phyloP scores from a whole-genome alignment of 2,329 filamentous ascomycete species.

The Trichophyton verrucosum region DNA sequence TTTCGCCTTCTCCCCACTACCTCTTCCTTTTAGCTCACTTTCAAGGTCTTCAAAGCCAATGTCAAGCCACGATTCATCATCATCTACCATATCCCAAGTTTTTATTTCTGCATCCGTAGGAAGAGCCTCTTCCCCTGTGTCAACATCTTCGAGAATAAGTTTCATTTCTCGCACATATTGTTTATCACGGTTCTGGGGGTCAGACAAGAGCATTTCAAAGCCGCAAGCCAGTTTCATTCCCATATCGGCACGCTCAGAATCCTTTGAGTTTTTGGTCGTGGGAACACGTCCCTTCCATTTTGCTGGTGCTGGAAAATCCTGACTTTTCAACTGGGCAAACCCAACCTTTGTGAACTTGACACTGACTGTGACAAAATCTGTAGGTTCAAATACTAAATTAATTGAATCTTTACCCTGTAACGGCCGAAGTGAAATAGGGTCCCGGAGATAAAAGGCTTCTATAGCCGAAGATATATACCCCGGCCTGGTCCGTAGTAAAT shows the following conservation, averaged over 20 bases:
- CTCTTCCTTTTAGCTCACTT: slow-evolving; percentile 52
- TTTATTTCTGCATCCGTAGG: slow-evolving; percentile 63
- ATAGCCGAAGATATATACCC: slow-evolving; percentile 68
- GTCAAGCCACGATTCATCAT: slow-evolving; percentile 83
- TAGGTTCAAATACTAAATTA: slow-evolving; percentile 54
- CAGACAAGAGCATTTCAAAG: slow-evolving; percentile 71
- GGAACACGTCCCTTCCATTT: slow-evolving; percentile 40
- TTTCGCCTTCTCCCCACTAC: slow-evolving; percentile 12
- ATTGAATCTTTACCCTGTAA: slow-evolving; percentile 46
- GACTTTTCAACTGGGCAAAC: slow-evolving; percentile 80
- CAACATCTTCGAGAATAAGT: slow-evolving; percentile 62
- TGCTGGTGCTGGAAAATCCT: slow-evolving; percentile 59
- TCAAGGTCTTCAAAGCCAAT: slow-evolving; percentile 88
- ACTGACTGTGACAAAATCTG: slow-evolving; percentile 67
- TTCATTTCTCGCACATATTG: slow-evolving; percentile 61
- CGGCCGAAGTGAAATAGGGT: slow-evolving; percentile 61
- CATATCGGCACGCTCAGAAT: slow-evolving; percentile 43
- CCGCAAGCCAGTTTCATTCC: slow-evolving; percentile 87
- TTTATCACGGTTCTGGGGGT: slow-evolving; percentile 56
- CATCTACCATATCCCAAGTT: slow-evolving; percentile 57
- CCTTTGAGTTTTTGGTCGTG: slow-evolving; percentile 33
- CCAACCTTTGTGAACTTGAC: slow-evolving; percentile 76
- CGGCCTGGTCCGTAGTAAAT: slow-evolving; percentile 62
- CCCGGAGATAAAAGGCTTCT: slow-evolving; percentile 85
- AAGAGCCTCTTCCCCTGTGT: slow-evolving; percentile 56